These are phyloP conservation scores for Suillus paluster DNA, from an alignment of 768 basidiomycete genomes.

Conservation along the genomic window DNA sequence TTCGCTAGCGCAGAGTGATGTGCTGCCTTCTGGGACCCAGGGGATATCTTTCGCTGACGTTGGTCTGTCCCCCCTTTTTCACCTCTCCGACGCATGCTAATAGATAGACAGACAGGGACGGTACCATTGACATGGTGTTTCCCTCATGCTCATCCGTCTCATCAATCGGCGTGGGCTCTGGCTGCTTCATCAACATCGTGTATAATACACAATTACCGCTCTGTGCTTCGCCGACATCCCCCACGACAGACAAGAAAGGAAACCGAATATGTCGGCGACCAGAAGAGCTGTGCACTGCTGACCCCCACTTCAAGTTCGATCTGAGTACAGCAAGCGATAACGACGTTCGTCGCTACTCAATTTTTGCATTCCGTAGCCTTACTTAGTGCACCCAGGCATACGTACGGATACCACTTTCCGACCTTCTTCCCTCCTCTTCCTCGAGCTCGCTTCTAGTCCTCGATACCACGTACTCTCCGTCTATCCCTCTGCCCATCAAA, in stretches of 20 bases:
- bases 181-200: slow-evolving; percentile 87
- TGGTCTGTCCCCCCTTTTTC: slow-evolving; percentile 50
- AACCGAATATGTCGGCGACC: slow-evolving; percentile 71
- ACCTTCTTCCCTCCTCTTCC: slow-evolving; percentile 52
- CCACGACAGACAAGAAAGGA: slow-evolving; percentile 50
- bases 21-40: slow-evolving; percentile 77
- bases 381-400: slow-evolving; percentile 52
- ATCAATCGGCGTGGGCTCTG: slow-evolving; percentile 68
- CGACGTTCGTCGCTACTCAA: slow-evolving; percentile 42
- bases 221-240: slow-evolving; percentile 63
- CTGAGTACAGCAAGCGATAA: slow-evolving; percentile 55
- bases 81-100: background rate
- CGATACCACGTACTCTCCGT: slow-evolving; percentile 66
- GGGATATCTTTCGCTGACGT: slow-evolving; percentile 90
- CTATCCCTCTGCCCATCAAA: slow-evolving; percentile 77
- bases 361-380: slow-evolving; percentile 1
- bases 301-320: slow-evolving; percentile 81
- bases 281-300: slow-evolving; percentile 79
- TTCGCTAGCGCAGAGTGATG: slow-evolving; percentile 63
- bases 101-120: slow-evolving; percentile 78
- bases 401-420: slow-evolving; percentile 64
- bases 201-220: slow-evolving; percentile 91
- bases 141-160: slow-evolving; percentile 81
- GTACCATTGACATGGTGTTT: slow-evolving; percentile 95
- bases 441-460: slow-evolving; percentile 65